Evolutionary conservation across 805 yeast species (phyloP).

Genomic region (Myxozyma neotropica): DNA sequence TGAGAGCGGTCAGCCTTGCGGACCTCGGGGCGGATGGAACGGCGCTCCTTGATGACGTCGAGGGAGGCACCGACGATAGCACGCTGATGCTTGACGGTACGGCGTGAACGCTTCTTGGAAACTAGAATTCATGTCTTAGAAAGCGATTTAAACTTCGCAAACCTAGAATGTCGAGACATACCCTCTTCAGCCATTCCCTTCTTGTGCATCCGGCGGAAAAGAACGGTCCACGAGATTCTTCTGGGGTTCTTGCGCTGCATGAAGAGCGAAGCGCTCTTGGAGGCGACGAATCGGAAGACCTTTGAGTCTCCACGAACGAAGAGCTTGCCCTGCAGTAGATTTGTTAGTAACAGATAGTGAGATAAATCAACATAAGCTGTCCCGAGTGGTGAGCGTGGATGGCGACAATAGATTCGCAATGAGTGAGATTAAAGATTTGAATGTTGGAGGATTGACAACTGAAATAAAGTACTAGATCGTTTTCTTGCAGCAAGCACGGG

Average conservation of each 20-base stretch:
- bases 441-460: too few relatives aligned
- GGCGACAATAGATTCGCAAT: too few relatives aligned
- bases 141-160: background rate
- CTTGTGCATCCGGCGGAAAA: constrained; percentile 99
- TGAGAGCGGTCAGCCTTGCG: constrained; percentile 97
- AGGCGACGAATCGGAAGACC: constrained; percentile 98
- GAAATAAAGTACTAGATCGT: too few relatives aligned
- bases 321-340: constrained; percentile 73
- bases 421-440: too few relatives aligned
- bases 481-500: too few relatives aligned
- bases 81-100: constrained; percentile 98
- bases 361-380: too few relatives aligned
- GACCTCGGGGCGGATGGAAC: constrained; percentile 92
- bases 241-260: constrained; percentile 99
- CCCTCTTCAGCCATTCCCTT: constrained; percentile 98
- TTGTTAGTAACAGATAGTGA: background rate
- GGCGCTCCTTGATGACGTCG: constrained; percentile 97
- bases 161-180: background rate
- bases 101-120: constrained; percentile 95
- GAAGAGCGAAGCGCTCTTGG: constrained; percentile 97
- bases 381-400: too few relatives aligned
- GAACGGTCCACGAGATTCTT: constrained; percentile 99
- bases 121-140: constrained; percentile 42
- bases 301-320: constrained; percentile 99
- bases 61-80: constrained; percentile 99